Percentiles rank a stretch among this genome's conserved stretches.
Conservation (phyloP, 2,329 filamentous ascomycete species). For the Dactylellina sp. region DNA sequence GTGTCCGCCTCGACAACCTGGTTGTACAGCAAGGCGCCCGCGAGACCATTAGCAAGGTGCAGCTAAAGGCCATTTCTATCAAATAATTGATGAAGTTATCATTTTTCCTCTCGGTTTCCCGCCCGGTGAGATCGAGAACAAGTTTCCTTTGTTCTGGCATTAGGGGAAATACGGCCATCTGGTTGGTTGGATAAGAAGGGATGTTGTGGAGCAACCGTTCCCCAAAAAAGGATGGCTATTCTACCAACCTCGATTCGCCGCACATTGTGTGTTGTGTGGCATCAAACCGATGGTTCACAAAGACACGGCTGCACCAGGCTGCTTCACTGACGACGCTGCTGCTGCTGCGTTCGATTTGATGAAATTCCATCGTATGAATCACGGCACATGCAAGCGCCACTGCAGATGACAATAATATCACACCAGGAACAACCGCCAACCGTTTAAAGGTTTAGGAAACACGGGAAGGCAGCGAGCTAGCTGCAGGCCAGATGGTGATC, state of each 20-base stretch:
- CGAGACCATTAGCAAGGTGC: constrained; percentile 23
- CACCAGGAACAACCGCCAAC: too few species aligned
- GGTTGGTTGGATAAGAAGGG: constrained; percentile 12
- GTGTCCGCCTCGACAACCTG: constrained; percentile 38
- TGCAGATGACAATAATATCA: too few species aligned
- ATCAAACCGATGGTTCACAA: constrained; percentile 4
- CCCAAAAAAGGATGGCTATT: constrained; percentile 4
- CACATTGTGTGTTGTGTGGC: constrained; percentile 13
- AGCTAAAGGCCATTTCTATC: constrained; percentile 19
- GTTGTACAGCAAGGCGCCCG: constrained; percentile 45
- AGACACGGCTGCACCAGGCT: neutral
- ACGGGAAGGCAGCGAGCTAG: constrained; percentile 34
- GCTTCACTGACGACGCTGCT: too few species aligned
- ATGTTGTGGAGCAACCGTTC: constrained; percentile 7
- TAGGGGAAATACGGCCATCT: too few species aligned
- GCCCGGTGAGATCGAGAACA: too few species aligned
- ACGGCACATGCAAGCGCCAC: constrained; percentile 35
- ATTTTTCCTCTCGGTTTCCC: too few species aligned
- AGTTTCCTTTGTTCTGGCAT: too few species aligned
- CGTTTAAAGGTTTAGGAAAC: constrained; percentile 1
- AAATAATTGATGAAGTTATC: neutral
- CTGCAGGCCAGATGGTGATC: constrained; percentile 39
- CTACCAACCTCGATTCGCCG: neutral
- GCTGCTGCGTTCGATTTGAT: constrained; percentile 10
- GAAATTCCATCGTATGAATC: constrained; percentile 5